Base-by-base conservation (phyloP, 2,329 filamentous ascomycete genomes). In the Elsinoe perseae region DNA sequence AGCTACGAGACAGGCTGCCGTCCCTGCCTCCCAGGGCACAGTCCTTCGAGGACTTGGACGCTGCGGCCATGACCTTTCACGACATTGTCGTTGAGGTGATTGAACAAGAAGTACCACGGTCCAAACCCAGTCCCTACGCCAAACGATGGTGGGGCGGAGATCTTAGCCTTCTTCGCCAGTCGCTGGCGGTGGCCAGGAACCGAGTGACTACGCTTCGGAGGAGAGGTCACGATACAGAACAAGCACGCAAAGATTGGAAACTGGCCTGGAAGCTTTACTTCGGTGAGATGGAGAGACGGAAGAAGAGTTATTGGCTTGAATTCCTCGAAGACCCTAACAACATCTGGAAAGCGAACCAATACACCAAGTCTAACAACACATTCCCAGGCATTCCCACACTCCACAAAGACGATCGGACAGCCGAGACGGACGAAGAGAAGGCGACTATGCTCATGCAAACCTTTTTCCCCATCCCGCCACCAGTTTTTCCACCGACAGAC, bases 71-170 rank as follows among this genome's bases (percentile, higher is more conserved):
- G 28, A 30, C 6, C 6, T 30, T 30, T 12, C 28, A 30, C 12
- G 28, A 12, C 28, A 12, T 30, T 5, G 12, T 30, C 28, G 12
- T 12, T 6, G 28, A 30, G 28, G 28, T 30, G 28, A 12, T 30
- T 12, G 28, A 30, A 12, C 28, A 30, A 12, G 6, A 12, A 30
- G 28, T 30, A 12, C 65, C 60, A 12, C 65, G 56, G 55, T 61
- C 64, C 20, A 65, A 61, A 48, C 64, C 62, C 43, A 64, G 61
- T 16, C 58, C 50, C n/a, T 65, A 67, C 52, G 60, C 61, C 40
- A 69, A 69, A 57, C 58, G 65, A 40, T 70, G 61, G 65, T 69
- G 62, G 65, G 65, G 61, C 32, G 21, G 20, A 4, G 46, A 57
- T 18, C 34, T 57, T 14, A 53, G 30, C 1, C 14, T 36, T 1